phyloP scores from a whole-genome alignment of 139 green algal species.

The Chlamydomonas eustigma region DNA sequence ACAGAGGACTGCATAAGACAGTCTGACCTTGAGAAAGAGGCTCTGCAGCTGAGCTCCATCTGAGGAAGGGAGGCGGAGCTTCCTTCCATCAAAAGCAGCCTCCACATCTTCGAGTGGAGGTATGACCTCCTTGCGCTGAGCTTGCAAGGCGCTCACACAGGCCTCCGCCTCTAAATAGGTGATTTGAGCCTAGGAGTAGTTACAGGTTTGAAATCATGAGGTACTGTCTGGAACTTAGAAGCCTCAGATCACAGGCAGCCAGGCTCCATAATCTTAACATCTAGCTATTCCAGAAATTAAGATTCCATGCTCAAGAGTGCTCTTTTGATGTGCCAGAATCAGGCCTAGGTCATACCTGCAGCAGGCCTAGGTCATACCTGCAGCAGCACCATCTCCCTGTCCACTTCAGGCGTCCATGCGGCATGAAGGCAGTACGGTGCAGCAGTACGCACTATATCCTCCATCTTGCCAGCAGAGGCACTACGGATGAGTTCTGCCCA shows the following conservation, averaged over 20 bases:
- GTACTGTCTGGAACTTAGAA: background rate
- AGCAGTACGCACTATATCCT: slow-evolving; percentile 32
- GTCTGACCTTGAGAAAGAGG: too few relatives aligned
- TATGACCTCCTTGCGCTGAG: slow-evolving; percentile 16
- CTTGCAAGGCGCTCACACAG: slow-evolving; percentile 22
- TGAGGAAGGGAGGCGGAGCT: slow-evolving; percentile 11
- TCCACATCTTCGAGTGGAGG: slow-evolving; percentile 7
- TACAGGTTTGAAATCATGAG: background rate
- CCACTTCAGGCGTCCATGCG: slow-evolving; percentile 27
- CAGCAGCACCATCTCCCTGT: slow-evolving; percentile 50
- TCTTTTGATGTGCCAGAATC: too few relatives aligned
- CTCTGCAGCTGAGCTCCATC: slow-evolving; percentile 21
- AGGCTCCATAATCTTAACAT: too few relatives aligned
- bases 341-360: too few relatives aligned
- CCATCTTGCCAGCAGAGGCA: slow-evolving; percentile 24
- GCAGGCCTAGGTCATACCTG: slow-evolving; percentile 24
- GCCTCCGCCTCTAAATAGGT: slow-evolving; percentile 50
- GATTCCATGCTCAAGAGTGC: too few relatives aligned
- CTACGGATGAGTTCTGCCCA: slow-evolving; percentile 35
- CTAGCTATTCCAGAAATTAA: too few relatives aligned
- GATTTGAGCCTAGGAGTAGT: slow-evolving; percentile 27
- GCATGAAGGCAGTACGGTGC: slow-evolving; percentile 32
- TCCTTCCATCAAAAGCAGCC: slow-evolving; percentile 10
- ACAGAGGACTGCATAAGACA: too few relatives aligned
- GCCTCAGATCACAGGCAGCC: too few relatives aligned